These are phyloP conservation scores for Auxenochlorella pyrenoidosa DNA, from an alignment of 139 green algal genomes.

Conservation along the genomic window DNA sequence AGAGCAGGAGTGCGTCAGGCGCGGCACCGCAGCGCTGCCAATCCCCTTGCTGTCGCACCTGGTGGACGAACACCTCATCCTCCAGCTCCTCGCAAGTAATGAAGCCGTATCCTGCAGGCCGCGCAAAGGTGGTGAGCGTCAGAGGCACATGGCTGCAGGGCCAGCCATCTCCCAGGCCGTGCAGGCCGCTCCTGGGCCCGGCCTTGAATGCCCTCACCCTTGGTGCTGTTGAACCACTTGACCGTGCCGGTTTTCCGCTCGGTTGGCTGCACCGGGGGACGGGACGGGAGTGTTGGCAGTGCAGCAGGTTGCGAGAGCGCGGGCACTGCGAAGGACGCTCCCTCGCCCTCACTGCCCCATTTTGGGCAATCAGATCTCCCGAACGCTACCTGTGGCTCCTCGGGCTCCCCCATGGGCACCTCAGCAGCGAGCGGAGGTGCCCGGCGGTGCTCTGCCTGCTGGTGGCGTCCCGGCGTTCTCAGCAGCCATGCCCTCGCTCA, in stretches of 20 bases:
- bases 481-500: slow-evolving; percentile 27
- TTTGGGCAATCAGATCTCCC: too few species aligned
- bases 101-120: slow-evolving; percentile 69
- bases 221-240: slow-evolving; percentile 97
- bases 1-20: background rate
- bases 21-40: background rate
- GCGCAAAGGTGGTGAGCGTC: too few species aligned
- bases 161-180: too few species aligned
- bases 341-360: too few species aligned
- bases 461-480: background rate
- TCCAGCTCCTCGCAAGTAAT: slow-evolving; percentile 87
- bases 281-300: background rate
- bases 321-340: background rate
- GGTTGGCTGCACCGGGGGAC: background rate
- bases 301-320: background rate
- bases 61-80: slow-evolving; percentile 96
- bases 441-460: slow-evolving; percentile 15
- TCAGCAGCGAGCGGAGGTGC: background rate
- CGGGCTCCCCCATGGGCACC: slow-evolving; percentile 21
- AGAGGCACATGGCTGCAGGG: too few species aligned
- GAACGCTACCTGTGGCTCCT: slow-evolving; percentile 7
- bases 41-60: slow-evolving; percentile 61
- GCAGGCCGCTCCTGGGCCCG: too few species aligned
- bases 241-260: slow-evolving; percentile 57
- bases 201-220: slow-evolving; percentile 27